These are phyloP conservation scores for Rosa multiflora DNA, from an alignment of 306 rosid genomes.

Conservation along the genomic window DNA sequence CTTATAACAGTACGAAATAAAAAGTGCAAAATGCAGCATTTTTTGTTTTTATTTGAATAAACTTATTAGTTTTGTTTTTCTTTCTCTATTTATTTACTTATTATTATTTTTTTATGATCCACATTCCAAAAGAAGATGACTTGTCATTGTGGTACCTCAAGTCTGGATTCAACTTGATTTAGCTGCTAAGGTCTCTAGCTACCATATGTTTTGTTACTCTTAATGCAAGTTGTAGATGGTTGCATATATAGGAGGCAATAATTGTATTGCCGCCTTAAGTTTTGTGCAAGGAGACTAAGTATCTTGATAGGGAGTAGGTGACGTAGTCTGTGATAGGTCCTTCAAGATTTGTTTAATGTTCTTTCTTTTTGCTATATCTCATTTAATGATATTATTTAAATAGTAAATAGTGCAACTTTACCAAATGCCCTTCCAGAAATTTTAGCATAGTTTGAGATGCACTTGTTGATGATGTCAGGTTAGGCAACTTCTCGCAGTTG, in stretches of 20 bases:
- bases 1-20: neutral
- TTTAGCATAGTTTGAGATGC: too few species aligned
- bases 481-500: too few species aligned
- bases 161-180: neutral
- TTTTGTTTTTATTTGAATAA: neutral
- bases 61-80: neutral
- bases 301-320: too few species aligned
- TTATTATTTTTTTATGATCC: neutral
- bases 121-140: neutral
- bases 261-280: neutral
- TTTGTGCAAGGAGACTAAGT: neutral
- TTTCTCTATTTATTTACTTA: neutral
- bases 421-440: too few species aligned
- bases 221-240: neutral
- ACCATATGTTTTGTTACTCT: conserved; percentile 3
- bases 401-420: too few species aligned
- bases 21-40: neutral
- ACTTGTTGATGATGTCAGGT: too few species aligned
- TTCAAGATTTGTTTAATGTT: too few species aligned
- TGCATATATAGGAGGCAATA: neutral
- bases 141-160: neutral
- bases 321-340: too few species aligned
- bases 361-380: too few species aligned
- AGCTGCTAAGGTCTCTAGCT: neutral
- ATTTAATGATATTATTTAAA: too few species aligned